Evolutionary conservation across 176 grass and related monocot genomes (phyloP).

Genomic region (Cenchrus fungigraminus): DNA sequence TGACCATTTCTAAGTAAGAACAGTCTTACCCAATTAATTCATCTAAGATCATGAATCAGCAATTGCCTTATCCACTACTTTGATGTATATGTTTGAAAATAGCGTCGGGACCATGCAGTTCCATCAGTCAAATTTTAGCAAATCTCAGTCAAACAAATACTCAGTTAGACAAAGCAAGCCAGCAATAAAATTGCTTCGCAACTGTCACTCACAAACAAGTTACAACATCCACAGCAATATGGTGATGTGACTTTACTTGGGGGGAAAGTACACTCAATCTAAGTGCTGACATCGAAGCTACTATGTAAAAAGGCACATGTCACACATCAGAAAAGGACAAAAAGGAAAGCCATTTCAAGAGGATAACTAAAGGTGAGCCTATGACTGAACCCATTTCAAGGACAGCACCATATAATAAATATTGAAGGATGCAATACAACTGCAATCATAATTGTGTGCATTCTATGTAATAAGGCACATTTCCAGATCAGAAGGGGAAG

Average conservation of each 20-base stretch:
- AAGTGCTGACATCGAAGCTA: background rate
- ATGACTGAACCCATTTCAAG: background rate
- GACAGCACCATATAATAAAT: background rate
- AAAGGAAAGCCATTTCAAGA: background rate
- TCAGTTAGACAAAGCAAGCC: background rate
- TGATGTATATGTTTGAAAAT: background rate
- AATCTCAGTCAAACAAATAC: background rate
- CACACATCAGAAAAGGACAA: background rate
- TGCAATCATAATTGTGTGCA: background rate
- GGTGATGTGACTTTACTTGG: too few relatives aligned
- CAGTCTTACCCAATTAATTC: background rate
- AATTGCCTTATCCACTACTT: background rate
- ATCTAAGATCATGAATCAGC: background rate
- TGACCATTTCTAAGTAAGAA: background rate
- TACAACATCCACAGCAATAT: background rate
- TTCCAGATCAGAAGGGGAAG: background rate
- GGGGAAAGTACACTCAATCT: too few relatives aligned
- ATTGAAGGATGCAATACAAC: background rate
- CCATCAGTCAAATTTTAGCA: background rate
- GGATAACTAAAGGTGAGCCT: background rate
- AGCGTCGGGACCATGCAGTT: background rate
- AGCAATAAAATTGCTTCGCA: conserved; percentile 18
- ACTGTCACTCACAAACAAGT: background rate
- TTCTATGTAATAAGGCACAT: background rate
- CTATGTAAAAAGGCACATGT: background rate